Evolutionary conservation across 371 early-diverging fungal genomes (phyloP).

Genomic region (Mortierella sp.): DNA sequence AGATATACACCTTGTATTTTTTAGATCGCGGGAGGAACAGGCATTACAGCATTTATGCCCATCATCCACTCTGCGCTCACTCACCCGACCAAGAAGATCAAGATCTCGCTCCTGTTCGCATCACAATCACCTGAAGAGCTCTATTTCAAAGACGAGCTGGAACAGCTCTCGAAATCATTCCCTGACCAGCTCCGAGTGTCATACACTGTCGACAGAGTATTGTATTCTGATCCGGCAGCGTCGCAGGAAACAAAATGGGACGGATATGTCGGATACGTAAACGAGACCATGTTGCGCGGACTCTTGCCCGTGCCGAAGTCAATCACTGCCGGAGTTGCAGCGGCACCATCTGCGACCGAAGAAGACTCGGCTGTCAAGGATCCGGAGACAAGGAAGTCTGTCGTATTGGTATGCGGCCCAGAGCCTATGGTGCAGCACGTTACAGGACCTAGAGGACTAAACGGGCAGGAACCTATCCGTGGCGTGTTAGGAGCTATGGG

Average conservation of each 20-base stretch:
- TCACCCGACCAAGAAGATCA: conserved; percentile 31
- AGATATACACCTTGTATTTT: neutral
- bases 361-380: neutral
- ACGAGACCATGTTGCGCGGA: conserved; percentile 24
- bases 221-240: neutral
- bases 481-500: conserved; percentile 50
- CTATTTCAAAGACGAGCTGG: conserved; percentile 52
- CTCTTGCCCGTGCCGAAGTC: conserved; percentile 26
- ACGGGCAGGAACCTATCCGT: conserved; percentile 44
- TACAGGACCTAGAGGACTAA: conserved; percentile 32
- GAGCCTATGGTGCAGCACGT: conserved; percentile 52
- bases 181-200: conserved; percentile 26
- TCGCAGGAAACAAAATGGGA: conserved; percentile 17
- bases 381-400: conserved; percentile 12
- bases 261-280: conserved; percentile 40
- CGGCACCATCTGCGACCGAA: neutral
- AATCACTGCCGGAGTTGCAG: neutral
- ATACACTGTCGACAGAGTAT: conserved; percentile 33
- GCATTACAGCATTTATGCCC: conserved; percentile 47
- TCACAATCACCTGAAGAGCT: conserved; percentile 43
- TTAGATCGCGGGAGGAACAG: conserved; percentile 54
- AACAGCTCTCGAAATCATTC: conserved; percentile 35
- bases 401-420: conserved; percentile 50
- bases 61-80: conserved; percentile 48
- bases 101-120: conserved; percentile 45